Evolutionary conservation across 192 early-diverging fungal species (phyloP).

Genomic region (Helicostylum pulchrum): DNA sequence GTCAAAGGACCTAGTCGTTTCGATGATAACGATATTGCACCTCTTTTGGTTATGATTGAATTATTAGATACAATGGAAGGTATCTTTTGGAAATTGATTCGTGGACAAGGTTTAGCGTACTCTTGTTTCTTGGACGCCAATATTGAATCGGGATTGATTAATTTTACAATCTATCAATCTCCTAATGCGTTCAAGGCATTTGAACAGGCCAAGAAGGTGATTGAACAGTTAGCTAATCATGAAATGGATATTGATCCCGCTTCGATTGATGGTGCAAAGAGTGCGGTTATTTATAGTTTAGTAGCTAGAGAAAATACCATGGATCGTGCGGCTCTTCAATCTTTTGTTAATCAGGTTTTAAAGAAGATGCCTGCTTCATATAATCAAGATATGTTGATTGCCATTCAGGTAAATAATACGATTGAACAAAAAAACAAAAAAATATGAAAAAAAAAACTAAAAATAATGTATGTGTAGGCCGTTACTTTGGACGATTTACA

Average conservation of each 20-base stretch:
- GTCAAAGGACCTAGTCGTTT: conserved; percentile 44
- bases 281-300: conserved; percentile 52
- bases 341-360: conserved; percentile 49
- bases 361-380: conserved; percentile 46
- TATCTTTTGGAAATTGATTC: conserved; percentile 59
- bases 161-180: conserved; percentile 48
- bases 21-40: conserved; percentile 50
- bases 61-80: conserved; percentile 56
- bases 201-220: conserved; percentile 48
- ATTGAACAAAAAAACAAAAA: too few species aligned
- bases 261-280: conserved; percentile 55
- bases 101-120: conserved; percentile 58
- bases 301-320: conserved; percentile 43
- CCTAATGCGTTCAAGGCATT: conserved; percentile 54
- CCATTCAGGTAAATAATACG: conserved; percentile 43
- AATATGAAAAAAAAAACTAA: not conserved
- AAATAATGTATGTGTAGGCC: conserved; percentile 18
- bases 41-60: conserved; percentile 53
- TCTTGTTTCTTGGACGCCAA: conserved; percentile 41
- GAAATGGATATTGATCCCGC: conserved; percentile 45
- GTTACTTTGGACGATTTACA: conserved; percentile 47
- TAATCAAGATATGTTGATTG: conserved; percentile 47
- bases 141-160: conserved; percentile 46
- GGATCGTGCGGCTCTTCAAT: conserved; percentile 41
- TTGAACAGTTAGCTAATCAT: conserved; percentile 45